Conservation (phyloP, 768 basidiomycete species). For the Tricholoma sp. region DNA sequence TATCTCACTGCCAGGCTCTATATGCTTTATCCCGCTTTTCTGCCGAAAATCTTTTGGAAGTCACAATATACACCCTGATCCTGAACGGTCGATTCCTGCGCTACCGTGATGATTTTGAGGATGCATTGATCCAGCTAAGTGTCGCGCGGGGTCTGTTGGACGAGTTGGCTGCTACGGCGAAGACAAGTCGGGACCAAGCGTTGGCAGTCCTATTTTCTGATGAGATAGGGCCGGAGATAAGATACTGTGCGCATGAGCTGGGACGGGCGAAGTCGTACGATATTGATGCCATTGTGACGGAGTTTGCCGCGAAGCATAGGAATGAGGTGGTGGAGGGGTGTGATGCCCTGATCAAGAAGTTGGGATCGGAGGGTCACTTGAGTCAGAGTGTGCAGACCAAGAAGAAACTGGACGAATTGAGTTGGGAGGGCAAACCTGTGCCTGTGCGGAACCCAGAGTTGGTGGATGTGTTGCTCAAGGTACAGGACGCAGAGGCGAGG, state of each 20-base stretch:
- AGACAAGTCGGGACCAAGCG: slow-evolving; percentile 82
- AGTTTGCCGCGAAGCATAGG: slow-evolving; percentile 52
- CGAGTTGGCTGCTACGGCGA: slow-evolving; percentile 54
- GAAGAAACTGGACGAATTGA: slow-evolving; percentile 53
- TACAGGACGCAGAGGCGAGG: slow-evolving; percentile 70
- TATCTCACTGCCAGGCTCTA: slow-evolving; percentile 68
- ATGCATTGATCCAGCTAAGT: slow-evolving; percentile 68
- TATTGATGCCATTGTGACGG: slow-evolving; percentile 66
- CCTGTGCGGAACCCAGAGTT: slow-evolving; percentile 89
- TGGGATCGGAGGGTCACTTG: slow-evolving; percentile 39
- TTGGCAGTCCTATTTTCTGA: slow-evolving; percentile 80
- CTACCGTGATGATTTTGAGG: slow-evolving; percentile 69
- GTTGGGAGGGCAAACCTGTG: slow-evolving; percentile 80
- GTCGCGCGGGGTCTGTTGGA: slow-evolving; percentile 74
- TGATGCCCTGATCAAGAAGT: slow-evolving; percentile 45
- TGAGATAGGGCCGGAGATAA: slow-evolving; percentile 84
- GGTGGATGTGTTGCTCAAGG: slow-evolving; percentile 78
- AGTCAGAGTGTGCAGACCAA: slow-evolving; percentile 33
- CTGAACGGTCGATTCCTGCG: slow-evolving; percentile 81
- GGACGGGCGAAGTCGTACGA: slow-evolving; percentile 78
- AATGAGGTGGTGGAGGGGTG: slow-evolving; percentile 61
- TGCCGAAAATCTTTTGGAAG: slow-evolving; percentile 59
- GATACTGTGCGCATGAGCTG: slow-evolving; percentile 88
- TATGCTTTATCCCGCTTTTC: slow-evolving; percentile 47
- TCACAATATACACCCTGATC: slow-evolving; percentile 72